Conservation (phyloP, 2,329 filamentous ascomycete species). For the Arthrobotrys sphaeroides region DNA sequence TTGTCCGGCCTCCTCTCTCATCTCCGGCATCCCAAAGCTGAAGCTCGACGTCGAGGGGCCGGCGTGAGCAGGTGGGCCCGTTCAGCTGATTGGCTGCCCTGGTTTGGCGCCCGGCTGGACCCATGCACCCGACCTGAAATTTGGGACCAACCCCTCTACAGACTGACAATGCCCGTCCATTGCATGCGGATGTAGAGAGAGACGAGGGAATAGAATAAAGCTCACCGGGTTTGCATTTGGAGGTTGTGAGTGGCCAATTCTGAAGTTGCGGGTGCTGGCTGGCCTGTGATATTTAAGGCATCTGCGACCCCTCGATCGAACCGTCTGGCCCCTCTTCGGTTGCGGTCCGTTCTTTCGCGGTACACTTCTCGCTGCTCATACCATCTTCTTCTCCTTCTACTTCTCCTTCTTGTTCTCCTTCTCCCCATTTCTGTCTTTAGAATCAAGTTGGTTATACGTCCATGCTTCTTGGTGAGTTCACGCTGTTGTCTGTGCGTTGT, state of each 20-base stretch:
- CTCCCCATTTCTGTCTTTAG: neutral
- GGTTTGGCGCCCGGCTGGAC: slow-evolving; percentile 52
- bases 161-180: neutral
- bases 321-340: slow-evolving; percentile 8
- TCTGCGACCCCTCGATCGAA: slow-evolving; percentile 24
- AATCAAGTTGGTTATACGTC: neutral
- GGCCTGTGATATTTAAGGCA: slow-evolving; percentile 48
- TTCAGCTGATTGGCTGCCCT: slow-evolving; percentile 52
- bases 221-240: neutral
- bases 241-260: slow-evolving; percentile 21
- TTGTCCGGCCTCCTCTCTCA: neutral
- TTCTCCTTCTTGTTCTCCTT: neutral
- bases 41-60: slow-evolving; percentile 7
- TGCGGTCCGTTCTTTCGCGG: slow-evolving; percentile 16
- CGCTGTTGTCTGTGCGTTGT: neutral
- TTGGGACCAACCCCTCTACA: slow-evolving; percentile 16
- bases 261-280: neutral
- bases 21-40: neutral
- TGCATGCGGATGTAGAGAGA: too few species aligned
- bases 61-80: slow-evolving; percentile 36
- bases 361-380: neutral
- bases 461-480: neutral
- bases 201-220: neutral
- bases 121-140: slow-evolving; percentile 52
- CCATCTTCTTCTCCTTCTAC: neutral